Evolutionary conservation across 768 basidiomycete genomes (phyloP).

Genomic region (Panellus pusillus): DNA sequence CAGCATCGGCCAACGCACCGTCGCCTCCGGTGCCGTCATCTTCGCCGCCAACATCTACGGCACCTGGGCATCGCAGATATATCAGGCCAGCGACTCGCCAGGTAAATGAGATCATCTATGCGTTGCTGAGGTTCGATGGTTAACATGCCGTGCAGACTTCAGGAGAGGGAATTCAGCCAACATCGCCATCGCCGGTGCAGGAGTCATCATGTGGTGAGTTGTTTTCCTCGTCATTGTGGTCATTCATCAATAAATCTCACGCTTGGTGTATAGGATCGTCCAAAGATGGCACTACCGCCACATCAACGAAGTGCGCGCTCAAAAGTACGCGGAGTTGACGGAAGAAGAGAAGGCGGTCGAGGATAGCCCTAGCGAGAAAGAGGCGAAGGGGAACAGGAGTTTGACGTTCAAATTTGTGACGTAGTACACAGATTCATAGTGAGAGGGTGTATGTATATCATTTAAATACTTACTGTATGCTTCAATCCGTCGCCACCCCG

Average conservation of each 20-base stretch:
- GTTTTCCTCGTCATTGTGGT: neutral
- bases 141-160: slow-evolving; percentile 27
- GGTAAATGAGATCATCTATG: slow-evolving; percentile 19
- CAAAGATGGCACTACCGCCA: slow-evolving; percentile 32
- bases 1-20: slow-evolving; percentile 24
- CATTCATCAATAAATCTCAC: neutral
- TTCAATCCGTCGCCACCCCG: no score
- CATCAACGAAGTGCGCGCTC: slow-evolving; percentile 28
- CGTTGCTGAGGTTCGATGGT: neutral
- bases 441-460: no score
- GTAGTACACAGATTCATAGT: neutral
- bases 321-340: slow-evolving; percentile 20
- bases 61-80: slow-evolving; percentile 33
- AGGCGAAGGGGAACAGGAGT: slow-evolving; percentile 36
- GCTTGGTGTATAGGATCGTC: slow-evolving; percentile 17
- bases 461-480: no score
- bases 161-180: slow-evolving; percentile 37
- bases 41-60: slow-evolving; percentile 34
- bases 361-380: slow-evolving; percentile 22
- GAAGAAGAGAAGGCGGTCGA: slow-evolving; percentile 28
- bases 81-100: slow-evolving; percentile 38
- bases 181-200: slow-evolving; percentile 33
- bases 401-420: slow-evolving; percentile 33
- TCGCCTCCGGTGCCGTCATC: slow-evolving; percentile 37
- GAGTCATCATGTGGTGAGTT: slow-evolving; percentile 31